phyloP scores from a whole-genome alignment of 1,284 basidiomycete genomes.

The Papiliotrema flavescens region DNA sequence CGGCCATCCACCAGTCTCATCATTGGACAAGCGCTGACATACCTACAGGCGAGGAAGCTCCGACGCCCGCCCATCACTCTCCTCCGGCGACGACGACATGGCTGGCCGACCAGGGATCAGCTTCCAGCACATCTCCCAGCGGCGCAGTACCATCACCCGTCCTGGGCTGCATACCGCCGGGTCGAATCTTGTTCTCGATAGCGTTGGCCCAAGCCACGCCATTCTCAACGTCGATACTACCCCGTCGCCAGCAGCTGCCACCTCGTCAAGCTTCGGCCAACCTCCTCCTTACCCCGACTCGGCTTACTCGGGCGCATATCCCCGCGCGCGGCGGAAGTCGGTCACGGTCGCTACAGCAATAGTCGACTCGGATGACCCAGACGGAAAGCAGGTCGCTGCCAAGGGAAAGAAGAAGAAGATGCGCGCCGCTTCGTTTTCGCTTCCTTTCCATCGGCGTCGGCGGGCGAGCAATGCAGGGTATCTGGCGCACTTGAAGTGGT shows the following conservation, averaged over 20 bases:
- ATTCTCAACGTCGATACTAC: neutral
- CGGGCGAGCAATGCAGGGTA: slow-evolving; percentile 15
- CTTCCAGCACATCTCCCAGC: neutral
- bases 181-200: neutral
- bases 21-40: neutral
- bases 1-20: neutral
- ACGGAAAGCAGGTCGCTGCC: slow-evolving; percentile 5
- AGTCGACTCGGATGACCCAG: slow-evolving; percentile 8
- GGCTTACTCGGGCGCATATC: slow-evolving; percentile 1
- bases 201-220: neutral
- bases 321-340: slow-evolving; percentile 23
- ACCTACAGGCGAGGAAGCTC: neutral
- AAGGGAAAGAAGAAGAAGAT: slow-evolving; percentile 18
- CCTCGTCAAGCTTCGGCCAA: neutral
- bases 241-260: neutral
- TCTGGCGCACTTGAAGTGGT: slow-evolving; percentile 1
- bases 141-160: neutral
- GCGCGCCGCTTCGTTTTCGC: slow-evolving; percentile 25
- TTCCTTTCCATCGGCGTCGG: slow-evolving; percentile 28
- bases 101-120: neutral
- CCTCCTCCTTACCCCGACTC: slow-evolving; percentile 1
- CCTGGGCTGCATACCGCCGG: neutral
- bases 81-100: slow-evolving; percentile 2
- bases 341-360: slow-evolving; percentile 1
- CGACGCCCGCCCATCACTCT: slow-evolving; percentile 4